phyloP scores from a whole-genome alignment of 495 filamentous ascomycete species.

The Elasticomyces elasticus region DNA sequence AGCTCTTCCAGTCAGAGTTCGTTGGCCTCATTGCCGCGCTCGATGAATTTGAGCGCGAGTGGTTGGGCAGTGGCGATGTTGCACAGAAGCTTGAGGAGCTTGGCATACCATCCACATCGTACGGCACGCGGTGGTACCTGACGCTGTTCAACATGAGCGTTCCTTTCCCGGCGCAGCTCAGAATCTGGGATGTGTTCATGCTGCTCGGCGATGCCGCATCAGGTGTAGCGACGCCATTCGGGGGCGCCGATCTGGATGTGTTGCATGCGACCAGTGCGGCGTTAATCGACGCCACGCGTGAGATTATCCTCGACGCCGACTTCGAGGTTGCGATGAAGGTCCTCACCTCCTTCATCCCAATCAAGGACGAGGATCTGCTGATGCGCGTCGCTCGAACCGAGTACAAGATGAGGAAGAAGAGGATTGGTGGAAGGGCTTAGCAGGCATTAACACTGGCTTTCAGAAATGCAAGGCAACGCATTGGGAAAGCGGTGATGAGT shows the following conservation, averaged over 20 bases:
- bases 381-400: conserved; percentile 91
- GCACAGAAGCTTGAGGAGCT: conserved; percentile 67
- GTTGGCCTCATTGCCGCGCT: conserved; percentile 78
- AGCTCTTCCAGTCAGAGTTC: conserved; percentile 77
- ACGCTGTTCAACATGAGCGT: conserved; percentile 97
- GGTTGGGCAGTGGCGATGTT: conserved; percentile 69
- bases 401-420: conserved; percentile 60
- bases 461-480: background rate
- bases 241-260: conserved; percentile 63
- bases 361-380: conserved; percentile 87
- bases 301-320: conserved; percentile 84
- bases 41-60: conserved; percentile 76
- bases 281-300: conserved; percentile 82
- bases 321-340: conserved; percentile 99
- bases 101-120: conserved; percentile 75
- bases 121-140: conserved; percentile 94
- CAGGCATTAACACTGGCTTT: too few species aligned
- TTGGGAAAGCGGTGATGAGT: background rate
- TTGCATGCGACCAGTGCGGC: conserved; percentile 86
- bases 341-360: conserved; percentile 88
- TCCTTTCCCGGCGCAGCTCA: conserved; percentile 91
- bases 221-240: conserved; percentile 32
- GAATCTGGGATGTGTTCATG: conserved; percentile 99
- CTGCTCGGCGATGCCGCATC: conserved; percentile 62
- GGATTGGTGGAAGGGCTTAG: conserved; percentile 9